These are phyloP conservation scores for Paspalum notatum DNA, from an alignment of 176 grass and related monocot species.

Conservation along the genomic window DNA sequence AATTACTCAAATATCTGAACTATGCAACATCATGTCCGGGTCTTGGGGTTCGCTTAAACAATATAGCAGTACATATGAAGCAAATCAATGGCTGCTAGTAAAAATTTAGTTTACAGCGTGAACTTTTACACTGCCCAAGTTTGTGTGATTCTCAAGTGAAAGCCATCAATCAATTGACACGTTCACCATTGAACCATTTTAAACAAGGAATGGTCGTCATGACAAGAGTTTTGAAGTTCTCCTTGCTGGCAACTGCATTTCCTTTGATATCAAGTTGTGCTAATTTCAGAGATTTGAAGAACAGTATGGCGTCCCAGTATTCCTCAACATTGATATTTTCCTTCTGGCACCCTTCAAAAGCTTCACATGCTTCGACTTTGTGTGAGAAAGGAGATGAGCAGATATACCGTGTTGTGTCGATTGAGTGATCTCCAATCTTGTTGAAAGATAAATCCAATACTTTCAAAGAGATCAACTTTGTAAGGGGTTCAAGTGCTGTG, in stretches of 20 bases:
- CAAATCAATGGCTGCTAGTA: conserved; percentile 14
- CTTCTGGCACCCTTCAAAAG: conserved; percentile 48
- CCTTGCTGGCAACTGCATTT: conserved; percentile 58
- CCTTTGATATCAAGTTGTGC: conserved; percentile 69
- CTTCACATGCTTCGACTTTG: conserved; percentile 52
- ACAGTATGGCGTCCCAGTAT: conserved; percentile 67
- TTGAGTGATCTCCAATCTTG: conserved; percentile 65
- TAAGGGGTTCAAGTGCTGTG: conserved; percentile 77
- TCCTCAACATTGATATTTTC: conserved; percentile 49
- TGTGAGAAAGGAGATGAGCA: conserved; percentile 79
- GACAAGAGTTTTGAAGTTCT: conserved; percentile 51
- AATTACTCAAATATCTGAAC: conserved; percentile 2
- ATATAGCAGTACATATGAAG: conserved; percentile 20
- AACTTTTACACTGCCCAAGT: conserved; percentile 13
- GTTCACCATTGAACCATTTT: conserved; percentile 64
- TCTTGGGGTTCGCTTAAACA: conserved; percentile 22
- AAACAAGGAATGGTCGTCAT: conserved; percentile 55
- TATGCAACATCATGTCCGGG: neutral
- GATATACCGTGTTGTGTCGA: conserved; percentile 78
- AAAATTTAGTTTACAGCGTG: conserved; percentile 1
- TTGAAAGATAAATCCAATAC: conserved; percentile 90
- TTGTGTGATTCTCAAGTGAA: neutral
- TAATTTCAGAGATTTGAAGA: conserved; percentile 63
- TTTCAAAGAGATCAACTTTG: conserved; percentile 65
- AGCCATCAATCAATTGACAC: conserved; percentile 32